Evolutionary conservation across 768 basidiomycete species (phyloP), one percentile per base, ranked within the genome.

Genomic region (Calocera viscosa): DNA sequence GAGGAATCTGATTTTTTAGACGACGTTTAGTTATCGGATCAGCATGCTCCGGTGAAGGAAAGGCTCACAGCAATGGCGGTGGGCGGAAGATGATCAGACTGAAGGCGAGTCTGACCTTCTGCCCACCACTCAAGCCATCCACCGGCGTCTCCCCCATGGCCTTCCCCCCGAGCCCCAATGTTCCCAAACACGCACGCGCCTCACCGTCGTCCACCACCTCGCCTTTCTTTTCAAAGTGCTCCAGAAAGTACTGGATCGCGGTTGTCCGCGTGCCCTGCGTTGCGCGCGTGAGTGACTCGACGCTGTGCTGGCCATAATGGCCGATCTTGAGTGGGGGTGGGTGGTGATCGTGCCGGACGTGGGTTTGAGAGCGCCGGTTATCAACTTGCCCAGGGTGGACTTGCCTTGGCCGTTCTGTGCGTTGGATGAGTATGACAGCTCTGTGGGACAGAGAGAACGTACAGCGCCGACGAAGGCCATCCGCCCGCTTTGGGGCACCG

Each of bases 221-320:
- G 19, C 69, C 74, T 39, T 64, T 67, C 14, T 64, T 64, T 33
- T 70, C 68, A n/a, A 73, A 67, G n/a, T 70, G 38, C 19, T 72
- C 67, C 1, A 72, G 63, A 64, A 77, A 75, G 66, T 75, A 70
- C n/a, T 67, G 66, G 12, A 78, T 70, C 5, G 78, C 74, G 22
- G 78, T 71, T n/a, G 68, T 70, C 19, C 69, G 67, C 47, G 67
- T 73, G 0, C 72, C 71, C 0, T 72, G 69, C 32, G 78, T 65
- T 0, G 74, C 71, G 19, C 38, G 41, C 11, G 80, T 76, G 2
- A 86, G 77, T 39, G 79, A 77, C 69, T 87, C 85, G 16, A 87
- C 84, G 0, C 80, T 79, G 71, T 86, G 83, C 71, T 88, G 86
- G 0, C 80, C 80, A 70, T 84, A 88, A 74, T 84, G 85, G 1